These are phyloP conservation scores for Suhomyces faveliae DNA, from an alignment of 805 yeast genomes.

Conservation along the genomic window DNA sequence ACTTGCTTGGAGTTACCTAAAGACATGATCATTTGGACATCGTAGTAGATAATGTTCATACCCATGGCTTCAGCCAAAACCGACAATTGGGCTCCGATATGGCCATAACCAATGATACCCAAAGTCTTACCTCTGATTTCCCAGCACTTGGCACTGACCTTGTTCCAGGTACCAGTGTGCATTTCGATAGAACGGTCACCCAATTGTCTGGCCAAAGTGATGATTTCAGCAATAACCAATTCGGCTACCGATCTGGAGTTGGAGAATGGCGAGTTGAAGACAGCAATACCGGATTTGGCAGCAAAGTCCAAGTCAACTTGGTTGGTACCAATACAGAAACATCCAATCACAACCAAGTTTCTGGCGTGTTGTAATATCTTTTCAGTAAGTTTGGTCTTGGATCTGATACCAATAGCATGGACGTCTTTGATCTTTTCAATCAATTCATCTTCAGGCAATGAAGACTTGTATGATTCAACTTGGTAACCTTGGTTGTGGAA, in stretches of 20 bases:
- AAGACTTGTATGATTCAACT: conserved; percentile 88
- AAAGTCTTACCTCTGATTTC: conserved; percentile 98
- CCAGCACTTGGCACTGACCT: conserved; percentile 94
- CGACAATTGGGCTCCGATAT: conserved; percentile 94
- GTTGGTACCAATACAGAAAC: conserved; percentile 99
- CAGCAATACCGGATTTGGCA: conserved; percentile 90
- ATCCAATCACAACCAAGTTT: conserved; percentile 87
- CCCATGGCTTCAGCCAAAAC: conserved; percentile 98
- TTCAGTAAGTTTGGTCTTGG: conserved; percentile 86
- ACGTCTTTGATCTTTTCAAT: conserved; percentile 91
- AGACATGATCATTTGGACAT: conserved; percentile 89
- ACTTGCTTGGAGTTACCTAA: conserved; percentile 97
- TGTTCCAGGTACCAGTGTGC: conserved; percentile 98
- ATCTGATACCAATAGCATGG: conserved; percentile 97
- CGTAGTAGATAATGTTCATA: conserved; percentile 93
- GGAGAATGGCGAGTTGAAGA: conserved; percentile 97
- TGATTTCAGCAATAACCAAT: conserved; percentile 91
- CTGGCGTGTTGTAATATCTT: conserved; percentile 80
- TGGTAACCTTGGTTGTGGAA: conserved; percentile 92
- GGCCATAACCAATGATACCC: conserved; percentile 97
- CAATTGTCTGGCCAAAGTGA: conserved; percentile 90
- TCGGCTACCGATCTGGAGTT: conserved; percentile 99
- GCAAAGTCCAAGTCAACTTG: conserved; percentile 94
- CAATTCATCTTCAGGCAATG: conserved; percentile 88
- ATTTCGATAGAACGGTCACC: conserved; percentile 96